Base-by-base conservation (phyloP, 1,139 yeast species). In the Taphrina pruni region DNA sequence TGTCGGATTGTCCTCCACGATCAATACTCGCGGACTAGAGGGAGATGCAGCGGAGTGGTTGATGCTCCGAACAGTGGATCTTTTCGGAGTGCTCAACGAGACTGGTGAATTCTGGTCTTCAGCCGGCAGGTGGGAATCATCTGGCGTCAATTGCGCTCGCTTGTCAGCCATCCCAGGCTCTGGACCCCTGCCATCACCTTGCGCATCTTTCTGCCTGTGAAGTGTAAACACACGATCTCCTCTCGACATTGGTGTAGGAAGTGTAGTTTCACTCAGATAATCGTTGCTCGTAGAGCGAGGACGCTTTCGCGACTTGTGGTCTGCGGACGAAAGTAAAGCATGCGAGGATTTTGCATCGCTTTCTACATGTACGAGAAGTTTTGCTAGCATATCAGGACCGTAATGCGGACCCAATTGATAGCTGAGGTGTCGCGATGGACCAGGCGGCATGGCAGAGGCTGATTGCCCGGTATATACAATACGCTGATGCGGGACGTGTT, bases 1-100 rank as follows among this genome's bases (percentile, higher is more conserved):
- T 20, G 60, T 56, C 6, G 60, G 50, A 21, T 56, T 56, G 60
- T 56, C 60, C 41, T 56, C 60, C 2, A 56, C 60, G 21, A 56
- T 56, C 20, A 56, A 48, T 32, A 56, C 60, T 21, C 41, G 36
- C 9, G 60, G 60, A 20, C 50, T 54, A 35, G 54, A 35, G 11
- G 54, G 54, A 12, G 14, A 45, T 12, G 48, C 12, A 6, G 20
- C 48, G n/a, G 20, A 8, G 6, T 6, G 11, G 20, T 21, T 35
- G 12, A 8, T 11, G 11, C 36, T 21, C 11, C 9, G 36, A 7
- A 35, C 8, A 21, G 36, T 35, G 1, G n/a, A 8, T n/a, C n/a
- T 50, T 7, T 9, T 21, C 6, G 54, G 54, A 20, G 54, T 50
- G 12, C 20, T 35, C 9, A n/a, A 8, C n/a, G 54, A 8, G 12